phyloP scores from a whole-genome alignment of 495 filamentous ascomycete species.

The Stereocaulon alpinum region DNA sequence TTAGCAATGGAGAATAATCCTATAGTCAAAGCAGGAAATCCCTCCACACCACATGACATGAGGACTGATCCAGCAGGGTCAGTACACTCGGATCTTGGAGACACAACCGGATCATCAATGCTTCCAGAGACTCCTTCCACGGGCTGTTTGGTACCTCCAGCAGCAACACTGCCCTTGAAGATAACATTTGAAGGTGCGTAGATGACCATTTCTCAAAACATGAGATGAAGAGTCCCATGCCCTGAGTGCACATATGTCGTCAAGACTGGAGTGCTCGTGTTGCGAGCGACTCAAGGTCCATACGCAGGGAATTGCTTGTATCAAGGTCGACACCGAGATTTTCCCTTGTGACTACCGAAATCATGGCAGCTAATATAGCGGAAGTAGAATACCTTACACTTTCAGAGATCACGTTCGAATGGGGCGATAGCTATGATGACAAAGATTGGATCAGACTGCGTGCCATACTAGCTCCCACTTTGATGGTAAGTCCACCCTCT shows the following conservation, averaged over 20 bases:
- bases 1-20: not conserved
- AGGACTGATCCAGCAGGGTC: not conserved
- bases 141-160: not conserved
- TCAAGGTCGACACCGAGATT: not conserved
- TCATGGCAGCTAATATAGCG: not conserved
- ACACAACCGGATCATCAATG: not conserved
- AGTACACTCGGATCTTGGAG: not conserved
- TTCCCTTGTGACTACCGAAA: no score
- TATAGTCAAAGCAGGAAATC: not conserved
- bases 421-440: slow-evolving; percentile 20
- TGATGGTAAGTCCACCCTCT: slow-evolving; percentile 31
- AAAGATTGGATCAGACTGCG: slow-evolving; percentile 53
- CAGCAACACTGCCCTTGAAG: not conserved
- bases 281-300: no score
- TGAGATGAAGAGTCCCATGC: no score
- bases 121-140: not conserved
- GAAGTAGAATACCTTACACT: slow-evolving; percentile 17
- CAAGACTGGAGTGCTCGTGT: no score
- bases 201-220: no score
- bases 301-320: no score
- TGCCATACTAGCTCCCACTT: slow-evolving; percentile 54
- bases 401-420: slow-evolving; percentile 17
- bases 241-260: no score
- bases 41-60: not conserved
- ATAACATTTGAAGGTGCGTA: slow-evolving; percentile 14